These are phyloP conservation scores for Colletotrichum chlorophyti DNA, from an alignment of 2,329 filamentous ascomycete genomes.

Conservation along the genomic window DNA sequence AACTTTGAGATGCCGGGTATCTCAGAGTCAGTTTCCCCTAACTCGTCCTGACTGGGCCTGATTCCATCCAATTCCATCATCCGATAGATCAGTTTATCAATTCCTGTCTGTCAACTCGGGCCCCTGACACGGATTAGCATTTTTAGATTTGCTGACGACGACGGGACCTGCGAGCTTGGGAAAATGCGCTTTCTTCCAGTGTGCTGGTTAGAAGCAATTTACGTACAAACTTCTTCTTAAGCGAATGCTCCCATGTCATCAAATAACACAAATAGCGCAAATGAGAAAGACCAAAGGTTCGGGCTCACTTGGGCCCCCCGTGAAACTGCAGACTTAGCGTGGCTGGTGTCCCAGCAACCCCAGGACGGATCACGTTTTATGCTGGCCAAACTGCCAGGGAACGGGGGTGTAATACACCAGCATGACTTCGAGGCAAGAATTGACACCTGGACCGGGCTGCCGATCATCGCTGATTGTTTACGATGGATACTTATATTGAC, in stretches of 20 bases:
- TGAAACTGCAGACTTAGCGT: too few relatives aligned
- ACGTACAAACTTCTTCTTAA: too few relatives aligned
- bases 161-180: too few relatives aligned
- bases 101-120: not conserved
- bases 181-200: too few relatives aligned
- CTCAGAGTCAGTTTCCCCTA: slow-evolving; percentile 11
- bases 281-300: too few relatives aligned
- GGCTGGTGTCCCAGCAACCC: too few relatives aligned
- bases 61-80: slow-evolving; percentile 9
- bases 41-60: not conserved
- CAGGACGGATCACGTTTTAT: not conserved
- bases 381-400: not conserved
- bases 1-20: slow-evolving; percentile 19
- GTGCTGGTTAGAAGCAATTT: too few relatives aligned
- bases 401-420: not conserved
- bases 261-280: too few relatives aligned
- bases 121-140: too few relatives aligned
- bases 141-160: too few relatives aligned
- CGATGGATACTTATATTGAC: not conserved
- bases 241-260: too few relatives aligned
- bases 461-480: slow-evolving; percentile 7
- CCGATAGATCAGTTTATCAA: slow-evolving; percentile 10
- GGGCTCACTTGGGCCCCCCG: too few relatives aligned
- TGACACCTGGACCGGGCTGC: slow-evolving; percentile 11
- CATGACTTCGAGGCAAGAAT: not conserved